Percentiles rank a stretch among this genome's conserved stretches.
phyloP scores from a whole-genome alignment of 164 flowering plant species.

The Litsea cubeba region DNA sequence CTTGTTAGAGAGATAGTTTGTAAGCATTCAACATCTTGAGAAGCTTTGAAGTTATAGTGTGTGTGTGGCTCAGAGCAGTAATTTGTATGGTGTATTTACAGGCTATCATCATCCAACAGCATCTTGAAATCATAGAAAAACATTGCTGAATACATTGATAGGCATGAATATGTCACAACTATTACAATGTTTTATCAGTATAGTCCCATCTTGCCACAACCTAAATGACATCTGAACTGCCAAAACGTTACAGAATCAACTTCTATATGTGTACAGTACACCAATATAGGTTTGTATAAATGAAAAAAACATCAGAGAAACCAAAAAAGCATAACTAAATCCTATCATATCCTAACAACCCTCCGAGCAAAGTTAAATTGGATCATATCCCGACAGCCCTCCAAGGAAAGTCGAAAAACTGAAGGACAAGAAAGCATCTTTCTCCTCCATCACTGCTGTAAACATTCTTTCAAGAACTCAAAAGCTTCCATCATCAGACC shows the following conservation, averaged over 20 bases:
- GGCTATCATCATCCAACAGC: background rate
- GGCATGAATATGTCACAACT: background rate
- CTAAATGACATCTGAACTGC: background rate
- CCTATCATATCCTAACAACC: background rate
- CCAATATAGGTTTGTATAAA: background rate
- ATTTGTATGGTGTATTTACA: background rate
- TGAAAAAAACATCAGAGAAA: background rate
- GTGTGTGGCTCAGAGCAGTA: background rate
- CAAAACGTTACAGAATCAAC: background rate
- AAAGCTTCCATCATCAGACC: background rate
- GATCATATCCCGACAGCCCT: background rate
- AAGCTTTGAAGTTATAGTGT: too few relatives aligned
- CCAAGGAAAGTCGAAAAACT: slow-evolving; percentile 35
- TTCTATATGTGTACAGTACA: background rate
- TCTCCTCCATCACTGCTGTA: background rate
- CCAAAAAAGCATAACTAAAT: background rate
- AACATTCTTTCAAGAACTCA: background rate
- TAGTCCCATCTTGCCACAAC: background rate
- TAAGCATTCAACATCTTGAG: background rate
- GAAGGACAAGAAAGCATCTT: background rate
- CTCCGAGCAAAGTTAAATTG: background rate
- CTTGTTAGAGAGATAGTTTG: background rate
- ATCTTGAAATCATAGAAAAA: background rate
- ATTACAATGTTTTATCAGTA: background rate
- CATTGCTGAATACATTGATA: background rate